Evolutionary conservation across 768 basidiomycete genomes (phyloP).

Genomic region (Mycena maculata): DNA sequence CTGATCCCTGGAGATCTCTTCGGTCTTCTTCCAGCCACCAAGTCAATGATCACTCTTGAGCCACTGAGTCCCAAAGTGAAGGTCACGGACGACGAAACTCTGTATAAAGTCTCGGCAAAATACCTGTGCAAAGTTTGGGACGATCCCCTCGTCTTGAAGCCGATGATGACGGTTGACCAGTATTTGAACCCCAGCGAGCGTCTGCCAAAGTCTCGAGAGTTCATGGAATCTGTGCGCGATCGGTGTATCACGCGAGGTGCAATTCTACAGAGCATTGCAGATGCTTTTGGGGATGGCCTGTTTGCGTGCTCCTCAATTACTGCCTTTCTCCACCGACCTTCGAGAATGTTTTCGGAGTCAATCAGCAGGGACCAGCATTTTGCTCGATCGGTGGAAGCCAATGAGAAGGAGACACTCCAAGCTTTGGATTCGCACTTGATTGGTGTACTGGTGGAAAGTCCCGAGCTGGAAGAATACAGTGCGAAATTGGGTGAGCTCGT

Average conservation of each 20-base stretch:
- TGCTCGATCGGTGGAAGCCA: not conserved
- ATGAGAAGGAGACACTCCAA: not conserved
- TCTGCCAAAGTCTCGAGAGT: not conserved
- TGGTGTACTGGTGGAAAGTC: not conserved
- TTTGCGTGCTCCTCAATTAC: not conserved
- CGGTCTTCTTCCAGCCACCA: not conserved
- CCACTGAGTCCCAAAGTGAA: not conserved
- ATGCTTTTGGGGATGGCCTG: slow-evolving; percentile 8
- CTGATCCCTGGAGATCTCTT: not conserved
- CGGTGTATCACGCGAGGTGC: slow-evolving; percentile 12
- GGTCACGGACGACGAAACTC: not conserved
- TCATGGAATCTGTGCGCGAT: not conserved
- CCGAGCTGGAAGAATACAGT: not conserved
- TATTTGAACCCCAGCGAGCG: not conserved
- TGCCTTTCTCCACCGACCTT: not conserved
- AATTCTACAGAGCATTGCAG: slow-evolving; percentile 9
- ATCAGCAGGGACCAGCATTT: not conserved
- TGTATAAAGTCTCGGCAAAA: not conserved
- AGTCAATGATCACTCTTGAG: not conserved
- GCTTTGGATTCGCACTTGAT: not conserved
- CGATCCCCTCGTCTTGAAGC: slow-evolving; percentile 9
- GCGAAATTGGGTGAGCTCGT: not conserved
- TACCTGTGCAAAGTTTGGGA: slow-evolving; percentile 19
- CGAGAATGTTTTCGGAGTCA: not conserved
- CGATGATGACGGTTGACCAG: slow-evolving; percentile 4